Evolutionary conservation across 129 eudicot genomes (phyloP), one percentile per base, ranked within the genome.

Genomic region (Lactuca saligna): DNA sequence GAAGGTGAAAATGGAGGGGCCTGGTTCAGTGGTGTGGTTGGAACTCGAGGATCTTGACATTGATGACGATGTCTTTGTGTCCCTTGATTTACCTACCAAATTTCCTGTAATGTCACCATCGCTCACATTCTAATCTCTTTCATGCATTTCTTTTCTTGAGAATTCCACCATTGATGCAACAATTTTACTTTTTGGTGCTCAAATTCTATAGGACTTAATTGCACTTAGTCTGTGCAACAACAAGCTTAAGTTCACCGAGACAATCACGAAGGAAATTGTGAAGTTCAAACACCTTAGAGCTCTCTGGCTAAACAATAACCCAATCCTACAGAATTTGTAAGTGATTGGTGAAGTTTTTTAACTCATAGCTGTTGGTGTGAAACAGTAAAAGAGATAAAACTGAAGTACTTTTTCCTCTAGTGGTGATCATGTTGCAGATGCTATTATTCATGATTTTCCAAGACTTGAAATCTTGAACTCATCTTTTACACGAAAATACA

Each of bases 291-390:
- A 84, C 70, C 91, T 94, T 15, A 85, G 76, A 83, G 97, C 97
- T 68, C 88, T 94, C 57, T 94, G 99, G 99, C 73, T 94, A 72
- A 94, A 94, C 81, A 79, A 83, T 66, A 94, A 94, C 73, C 99
- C 97, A 51, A 70, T 83, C 49, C 12, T 83, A 15, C 59, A 89
- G 67, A 78, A 71, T 61, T 61, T 61, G 98, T 94, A 73, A 79
- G 86, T 46, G 17, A 17, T 55, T 3, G 37, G 31, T 16, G 8
- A 7, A 7, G 29, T 25, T 38, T 63, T 64, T 37, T n/a, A n/a
- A 63, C n/a, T 55, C 20, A 35, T 34, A 14, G 42, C 55, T 53
- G 14, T 61, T 7, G 15, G 29, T 35, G 29, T 64, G 55, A 56
- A 53, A 8, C 10, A 2, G 44, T 39, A 7, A 39, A 39, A 11